Base-by-base conservation (phyloP, 345 rosid species). In the Dipteronia dyeriana region DNA sequence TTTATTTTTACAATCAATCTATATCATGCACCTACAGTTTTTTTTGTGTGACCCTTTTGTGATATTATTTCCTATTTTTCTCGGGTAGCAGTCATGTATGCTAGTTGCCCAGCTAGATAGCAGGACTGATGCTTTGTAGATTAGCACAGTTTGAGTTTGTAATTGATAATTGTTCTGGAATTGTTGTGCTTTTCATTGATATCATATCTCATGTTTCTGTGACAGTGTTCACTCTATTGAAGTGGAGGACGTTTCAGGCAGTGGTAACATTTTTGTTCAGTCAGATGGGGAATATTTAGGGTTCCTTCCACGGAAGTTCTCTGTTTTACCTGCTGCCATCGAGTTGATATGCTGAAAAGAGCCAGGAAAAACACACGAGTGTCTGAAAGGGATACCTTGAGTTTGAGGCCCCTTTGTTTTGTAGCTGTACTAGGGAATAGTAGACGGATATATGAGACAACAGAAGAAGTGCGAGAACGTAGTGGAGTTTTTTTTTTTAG, bases 201-300 rank as follows among this genome's bases (percentile, higher is more conserved):
- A 12, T 56, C 61, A 56, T 56, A 17, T 38, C 72, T 11, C 54
- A 11, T 76, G 22, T 68, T 57, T 38, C 53, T 73, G 69, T 73
- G 81, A 85, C 90, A 96, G 99, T 22, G 94, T 85, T 57, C 81
- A 74, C 68, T 88, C 97, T 7, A 88, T 96, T 29, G 95, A 94
- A 86, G 91, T 96, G 69, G 89, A 91, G 75, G 90, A 92, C 75
- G 79, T 92, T 63, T 82, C 93, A 38, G 88, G 88, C 26, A 73
- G 85, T 57, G 88, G 87, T 64, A 78, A 77, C 79, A 86, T 94
- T 76, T 96, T 78, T 73, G 88, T 96, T 69, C 99, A 96, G 78
- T 96, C 98, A 23, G 99, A 96, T 76, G 99, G 99, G 61, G 98
- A 96, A 71, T 83, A 90, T 82, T 82, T 96, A 74, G 99, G 99